Conservation (phyloP, 2,329 filamentous ascomycete species). For the Alternaria rosae region DNA sequence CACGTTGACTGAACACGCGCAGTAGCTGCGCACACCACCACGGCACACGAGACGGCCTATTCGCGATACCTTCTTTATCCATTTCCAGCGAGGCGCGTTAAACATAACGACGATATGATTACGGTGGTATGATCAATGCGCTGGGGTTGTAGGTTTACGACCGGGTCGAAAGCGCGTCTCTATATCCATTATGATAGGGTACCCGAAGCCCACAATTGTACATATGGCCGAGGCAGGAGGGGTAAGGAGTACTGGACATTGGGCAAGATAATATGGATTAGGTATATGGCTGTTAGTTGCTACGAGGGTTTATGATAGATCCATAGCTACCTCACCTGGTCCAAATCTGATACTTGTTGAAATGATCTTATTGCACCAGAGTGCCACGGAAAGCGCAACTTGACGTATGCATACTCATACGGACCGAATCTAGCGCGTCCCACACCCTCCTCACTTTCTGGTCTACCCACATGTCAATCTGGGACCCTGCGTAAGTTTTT, state of each 20-base stretch:
- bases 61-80: constrained; percentile 39
- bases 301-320: background rate
- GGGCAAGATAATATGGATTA: constrained; percentile 4
- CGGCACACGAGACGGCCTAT: constrained; percentile 22
- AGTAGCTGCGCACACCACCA: constrained; percentile 8
- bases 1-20: constrained; percentile 15
- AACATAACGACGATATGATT: constrained; percentile 50
- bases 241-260: constrained; percentile 9
- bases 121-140: constrained; percentile 40
- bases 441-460: background rate
- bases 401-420: constrained; percentile 1
- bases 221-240: constrained; percentile 35
- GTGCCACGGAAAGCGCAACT: background rate
- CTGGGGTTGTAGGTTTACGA: constrained; percentile 26
- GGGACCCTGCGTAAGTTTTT: constrained; percentile 1
- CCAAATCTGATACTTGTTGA: background rate
- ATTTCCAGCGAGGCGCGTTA: constrained; percentile 45
- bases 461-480: background rate
- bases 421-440: constrained; percentile 1
- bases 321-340: background rate
- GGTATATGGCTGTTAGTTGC: constrained; percentile 5
- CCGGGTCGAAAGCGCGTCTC: constrained; percentile 28
- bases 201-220: constrained; percentile 39
- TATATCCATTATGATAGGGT: constrained; percentile 23
- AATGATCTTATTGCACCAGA: background rate